Base-by-base conservation (phyloP, 129 eudicot genomes). In the Saussurea involucrata region DNA sequence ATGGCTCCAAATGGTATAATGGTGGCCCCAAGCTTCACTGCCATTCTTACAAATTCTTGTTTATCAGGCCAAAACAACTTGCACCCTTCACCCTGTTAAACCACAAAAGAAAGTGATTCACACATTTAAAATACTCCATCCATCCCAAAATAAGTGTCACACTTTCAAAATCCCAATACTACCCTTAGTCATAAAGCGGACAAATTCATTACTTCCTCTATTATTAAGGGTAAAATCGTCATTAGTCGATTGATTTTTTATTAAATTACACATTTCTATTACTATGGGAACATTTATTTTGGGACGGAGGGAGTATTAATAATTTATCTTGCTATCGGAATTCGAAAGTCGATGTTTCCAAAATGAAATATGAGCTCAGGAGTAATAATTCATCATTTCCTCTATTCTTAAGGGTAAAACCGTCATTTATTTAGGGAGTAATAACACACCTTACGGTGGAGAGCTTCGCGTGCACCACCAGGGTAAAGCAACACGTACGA, bases 41-140 rank as follows among this genome's bases (percentile, higher is more conserved):
- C 80, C 84, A 74, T 74, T 68, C 76, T 74, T 74, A 81, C 84
- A 74, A 81, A 81, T 60, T 81, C 84, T 58, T 74, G 80, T 74
- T 81, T 81, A 3, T 81, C 80, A 9, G 84, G 84, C 84, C 80
- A 74, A 75, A 81, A 81, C 24, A 81, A 81, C 75, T 81, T 81
- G 58, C 80, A 28, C 6, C 71, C 33, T 81, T 81, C 84, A 58
- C 80, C 84, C 84, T 81, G 8, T 81, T 74, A 74, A 68, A 27
- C 29, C 1, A 0, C 1, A 27, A 57, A 66, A 29, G 34, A 53
- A 42, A 40, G 17, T 40, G 49, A 40, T 1, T 40, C 49, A 40
- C 49, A 40, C 49, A 40, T 40, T 40, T 40, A 40, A 0, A 40
- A 40, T 10, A 40, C 17, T 40, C 49, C 17, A 40, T 40, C 17